These are phyloP conservation scores for Trifolium subterraneum DNA, from an alignment of 306 rosid genomes.

Conservation along the genomic window DNA sequence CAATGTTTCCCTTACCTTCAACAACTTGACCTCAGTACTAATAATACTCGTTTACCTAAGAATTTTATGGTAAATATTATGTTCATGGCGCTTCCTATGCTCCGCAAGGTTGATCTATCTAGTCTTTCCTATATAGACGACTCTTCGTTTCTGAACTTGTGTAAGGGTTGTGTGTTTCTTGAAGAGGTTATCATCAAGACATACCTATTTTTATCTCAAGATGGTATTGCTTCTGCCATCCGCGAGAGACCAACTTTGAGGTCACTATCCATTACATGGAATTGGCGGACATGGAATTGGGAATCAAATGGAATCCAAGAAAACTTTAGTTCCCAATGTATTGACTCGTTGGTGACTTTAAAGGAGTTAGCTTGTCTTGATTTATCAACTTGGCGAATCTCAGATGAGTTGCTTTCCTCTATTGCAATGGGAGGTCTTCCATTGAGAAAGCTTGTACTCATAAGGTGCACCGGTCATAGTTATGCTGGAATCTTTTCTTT, in stretches of 20 bases:
- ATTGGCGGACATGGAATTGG: too few relatives aligned
- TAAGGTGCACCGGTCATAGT: too few relatives aligned
- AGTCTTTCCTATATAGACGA: conserved; percentile 55
- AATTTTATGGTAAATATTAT: conserved; percentile 46
- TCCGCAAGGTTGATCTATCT: conserved; percentile 63
- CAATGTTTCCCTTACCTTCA: conserved; percentile 54
- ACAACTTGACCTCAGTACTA: conserved; percentile 37
- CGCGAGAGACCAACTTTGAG: conserved; percentile 45
- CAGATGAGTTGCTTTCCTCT: too few relatives aligned
- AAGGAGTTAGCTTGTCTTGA: conserved; percentile 50
- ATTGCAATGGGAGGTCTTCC: too few relatives aligned
- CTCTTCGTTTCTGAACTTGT: conserved; percentile 45
- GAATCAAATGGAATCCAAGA: too few relatives aligned
- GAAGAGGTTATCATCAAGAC: conserved; percentile 40
- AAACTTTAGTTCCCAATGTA: not conserved
- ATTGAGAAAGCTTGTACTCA: too few relatives aligned
- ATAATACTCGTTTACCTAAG: not conserved
- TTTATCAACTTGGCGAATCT: not conserved
- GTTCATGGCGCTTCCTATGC: conserved; percentile 44
- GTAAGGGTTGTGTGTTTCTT: conserved; percentile 47
- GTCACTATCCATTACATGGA: conserved; percentile 41
- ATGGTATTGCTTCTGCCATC: conserved; percentile 43
- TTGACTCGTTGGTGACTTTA: too few relatives aligned
- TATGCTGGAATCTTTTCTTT: too few relatives aligned
- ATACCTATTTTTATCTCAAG: not conserved